A percentile compares a stretch with the other conserved stretches of the same genome.
These are phyloP conservation scores for Oidium heveae DNA, from an alignment of 2,329 filamentous ascomycete genomes.

Conservation along the genomic window DNA sequence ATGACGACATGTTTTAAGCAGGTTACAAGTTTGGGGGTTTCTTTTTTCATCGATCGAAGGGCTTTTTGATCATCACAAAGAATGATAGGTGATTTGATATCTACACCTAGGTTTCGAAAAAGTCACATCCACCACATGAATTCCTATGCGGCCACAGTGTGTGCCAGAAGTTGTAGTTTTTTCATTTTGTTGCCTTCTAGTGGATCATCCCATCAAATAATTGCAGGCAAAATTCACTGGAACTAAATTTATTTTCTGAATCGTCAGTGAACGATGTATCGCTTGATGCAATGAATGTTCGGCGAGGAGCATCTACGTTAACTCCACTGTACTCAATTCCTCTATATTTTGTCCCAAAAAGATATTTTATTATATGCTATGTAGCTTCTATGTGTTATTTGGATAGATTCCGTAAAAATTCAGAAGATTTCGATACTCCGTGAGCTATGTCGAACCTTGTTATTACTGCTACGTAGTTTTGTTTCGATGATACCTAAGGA, in stretches of 20 bases:
- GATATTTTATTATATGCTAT: neutral
- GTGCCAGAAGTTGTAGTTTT: neutral
- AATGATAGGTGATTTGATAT: neutral
- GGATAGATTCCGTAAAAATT: neutral
- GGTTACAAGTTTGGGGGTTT: conserved; percentile 3
- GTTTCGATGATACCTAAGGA: neutral
- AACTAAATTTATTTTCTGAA: too few relatives aligned
- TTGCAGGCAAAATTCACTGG: too few relatives aligned
- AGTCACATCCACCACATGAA: neutral
- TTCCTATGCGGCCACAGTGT: neutral
- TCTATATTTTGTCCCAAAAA: neutral
- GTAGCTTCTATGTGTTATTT: neutral
- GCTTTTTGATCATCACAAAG: neutral
- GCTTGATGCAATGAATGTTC: neutral
- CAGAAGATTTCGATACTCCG: neutral
- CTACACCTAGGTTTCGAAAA: neutral
- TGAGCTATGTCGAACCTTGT: neutral
- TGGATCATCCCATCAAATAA: too few relatives aligned
- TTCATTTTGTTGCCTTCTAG: too few relatives aligned
- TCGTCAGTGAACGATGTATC: neutral
- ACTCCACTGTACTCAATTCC: neutral
- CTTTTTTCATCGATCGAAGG: conserved; percentile 3
- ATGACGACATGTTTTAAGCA: conserved; percentile 1
- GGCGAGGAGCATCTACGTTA: too few relatives aligned
- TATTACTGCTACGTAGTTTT: neutral